These are phyloP conservation scores for Lactarius akahatsu DNA, from an alignment of 768 basidiomycete genomes.

Conservation along the genomic window DNA sequence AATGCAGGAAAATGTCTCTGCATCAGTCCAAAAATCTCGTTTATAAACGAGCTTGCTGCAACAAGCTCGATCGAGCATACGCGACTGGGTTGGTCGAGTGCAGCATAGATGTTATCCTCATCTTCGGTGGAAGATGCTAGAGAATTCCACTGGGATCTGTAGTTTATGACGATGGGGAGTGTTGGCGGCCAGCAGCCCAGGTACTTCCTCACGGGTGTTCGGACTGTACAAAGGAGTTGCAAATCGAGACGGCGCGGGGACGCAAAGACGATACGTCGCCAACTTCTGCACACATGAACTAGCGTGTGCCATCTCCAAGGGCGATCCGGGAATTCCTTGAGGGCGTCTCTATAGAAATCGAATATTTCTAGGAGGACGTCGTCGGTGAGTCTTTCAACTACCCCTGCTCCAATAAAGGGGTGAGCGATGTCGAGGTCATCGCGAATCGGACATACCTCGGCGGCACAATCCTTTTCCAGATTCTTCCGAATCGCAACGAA, in stretches of 20 bases:
- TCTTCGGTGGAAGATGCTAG: too few relatives aligned
- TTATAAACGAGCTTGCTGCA: not conserved
- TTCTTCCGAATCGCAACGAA: not conserved
- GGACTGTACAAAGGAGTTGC: not conserved
- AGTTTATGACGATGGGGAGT: not conserved
- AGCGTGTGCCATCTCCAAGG: not conserved
- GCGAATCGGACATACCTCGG: not conserved
- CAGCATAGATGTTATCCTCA: not conserved
- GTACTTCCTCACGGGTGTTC: not conserved
- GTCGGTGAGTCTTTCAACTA: not conserved
- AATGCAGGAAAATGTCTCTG: not conserved
- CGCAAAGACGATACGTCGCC: not conserved
- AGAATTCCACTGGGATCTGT: not conserved
- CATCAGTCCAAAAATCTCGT: not conserved
- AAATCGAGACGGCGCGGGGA: not conserved
- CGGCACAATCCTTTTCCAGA: not conserved
- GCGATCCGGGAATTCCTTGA: not conserved
- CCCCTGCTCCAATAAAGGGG: not conserved
- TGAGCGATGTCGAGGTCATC: not conserved
- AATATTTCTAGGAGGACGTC: conserved; percentile 9
- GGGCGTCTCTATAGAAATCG: not conserved
- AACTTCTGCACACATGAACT: not conserved
- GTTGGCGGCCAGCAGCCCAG: not conserved
- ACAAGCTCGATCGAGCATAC: not conserved
- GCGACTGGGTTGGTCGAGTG: not conserved